phyloP scores from a whole-genome alignment of 768 basidiomycete genomes.

The Leccinum subtestaceum region DNA sequence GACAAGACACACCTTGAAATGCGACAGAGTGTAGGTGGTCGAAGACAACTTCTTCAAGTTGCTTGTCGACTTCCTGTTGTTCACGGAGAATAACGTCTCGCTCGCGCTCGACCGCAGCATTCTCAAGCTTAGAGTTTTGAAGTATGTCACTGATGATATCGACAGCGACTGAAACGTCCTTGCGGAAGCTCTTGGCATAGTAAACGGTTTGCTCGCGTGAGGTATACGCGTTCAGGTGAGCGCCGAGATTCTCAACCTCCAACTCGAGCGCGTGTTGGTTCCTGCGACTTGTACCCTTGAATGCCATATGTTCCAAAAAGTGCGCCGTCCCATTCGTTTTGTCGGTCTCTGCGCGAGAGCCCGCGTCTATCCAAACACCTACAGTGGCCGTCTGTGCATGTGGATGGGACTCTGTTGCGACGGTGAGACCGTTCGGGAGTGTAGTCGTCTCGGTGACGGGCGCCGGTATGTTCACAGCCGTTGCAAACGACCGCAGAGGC shows the following conservation, averaged over 20 bases:
- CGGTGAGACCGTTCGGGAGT: slow-evolving; percentile 90
- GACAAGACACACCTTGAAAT: slow-evolving; percentile 69
- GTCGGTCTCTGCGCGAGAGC: slow-evolving; percentile 94
- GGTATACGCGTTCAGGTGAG: slow-evolving; percentile 97
- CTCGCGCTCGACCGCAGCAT: slow-evolving; percentile 85
- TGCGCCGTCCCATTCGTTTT: slow-evolving; percentile 95
- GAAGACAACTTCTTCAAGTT: slow-evolving; percentile 96
- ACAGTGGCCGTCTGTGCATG: slow-evolving; percentile 97
- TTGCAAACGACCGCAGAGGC: slow-evolving; percentile 69
- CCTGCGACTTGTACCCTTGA: slow-evolving; percentile 91
- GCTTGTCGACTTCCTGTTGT: slow-evolving; percentile 99
- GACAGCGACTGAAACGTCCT: slow-evolving; percentile 86
- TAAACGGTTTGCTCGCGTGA: slow-evolving; percentile 99
- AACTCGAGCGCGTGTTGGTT: slow-evolving; percentile 89
- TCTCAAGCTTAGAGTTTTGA: slow-evolving; percentile 93
- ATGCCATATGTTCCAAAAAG: slow-evolving; percentile 98
- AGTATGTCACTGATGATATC: slow-evolving; percentile 98
- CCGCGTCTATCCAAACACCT: slow-evolving; percentile 98
- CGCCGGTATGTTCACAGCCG: slow-evolving; percentile 57
- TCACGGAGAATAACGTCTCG: slow-evolving; percentile 95
- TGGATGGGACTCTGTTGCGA: slow-evolving; percentile 88
- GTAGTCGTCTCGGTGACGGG: slow-evolving; percentile 91
- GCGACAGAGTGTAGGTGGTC: slow-evolving; percentile 97
- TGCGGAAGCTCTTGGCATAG: slow-evolving; percentile 97
- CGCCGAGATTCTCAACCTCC: slow-evolving; percentile 97